A percentile compares a stretch with the other conserved stretches of the same genome.
These are phyloP conservation scores for Yamadazyma oceani DNA, from an alignment of 1,139 yeast genomes.

Conservation along the genomic window DNA sequence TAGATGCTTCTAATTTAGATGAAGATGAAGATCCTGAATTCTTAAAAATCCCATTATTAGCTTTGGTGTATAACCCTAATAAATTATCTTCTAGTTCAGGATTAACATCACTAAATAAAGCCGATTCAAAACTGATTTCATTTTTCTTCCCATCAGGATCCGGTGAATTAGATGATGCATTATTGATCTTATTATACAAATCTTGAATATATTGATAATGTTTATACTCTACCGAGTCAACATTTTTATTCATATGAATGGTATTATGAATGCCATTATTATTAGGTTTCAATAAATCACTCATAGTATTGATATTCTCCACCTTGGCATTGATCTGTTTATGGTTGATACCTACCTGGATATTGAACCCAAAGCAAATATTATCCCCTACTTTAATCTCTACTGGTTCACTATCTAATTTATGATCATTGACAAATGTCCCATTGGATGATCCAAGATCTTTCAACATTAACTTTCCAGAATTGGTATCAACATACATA, in stretches of 20 bases:
- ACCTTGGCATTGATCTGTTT: conserved; percentile 81
- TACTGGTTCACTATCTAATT: conserved; percentile 63
- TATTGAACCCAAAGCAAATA: conserved; percentile 88
- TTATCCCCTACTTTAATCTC: conserved; percentile 74
- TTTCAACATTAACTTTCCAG: conserved; percentile 70
- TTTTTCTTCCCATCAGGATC: neutral
- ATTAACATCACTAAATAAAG: conserved; percentile 77
- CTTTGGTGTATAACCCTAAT: conserved; percentile 54
- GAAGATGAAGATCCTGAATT: conserved; percentile 61
- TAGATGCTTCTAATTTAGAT: conserved; percentile 46
- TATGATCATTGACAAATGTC: conserved; percentile 78
- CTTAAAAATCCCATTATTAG: conserved; percentile 61
- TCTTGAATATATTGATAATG: conserved; percentile 47
- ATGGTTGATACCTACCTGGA: conserved; percentile 79
- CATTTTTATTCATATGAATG: conserved; percentile 1
- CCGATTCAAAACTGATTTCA: conserved; percentile 55
- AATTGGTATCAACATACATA: conserved; percentile 67
- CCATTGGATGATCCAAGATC: conserved; percentile 95
- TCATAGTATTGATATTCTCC: conserved; percentile 66
- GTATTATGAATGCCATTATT: conserved; percentile 12
- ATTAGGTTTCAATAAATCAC: conserved; percentile 26
- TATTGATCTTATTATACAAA: conserved; percentile 22
- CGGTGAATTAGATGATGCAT: conserved; percentile 1
- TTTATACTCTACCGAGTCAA: conserved; percentile 34
- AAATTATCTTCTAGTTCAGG: conserved; percentile 61